Evolutionary conservation across 2,329 filamentous ascomycete species (phyloP).

Genomic region (Raffaelea albimanens): DNA sequence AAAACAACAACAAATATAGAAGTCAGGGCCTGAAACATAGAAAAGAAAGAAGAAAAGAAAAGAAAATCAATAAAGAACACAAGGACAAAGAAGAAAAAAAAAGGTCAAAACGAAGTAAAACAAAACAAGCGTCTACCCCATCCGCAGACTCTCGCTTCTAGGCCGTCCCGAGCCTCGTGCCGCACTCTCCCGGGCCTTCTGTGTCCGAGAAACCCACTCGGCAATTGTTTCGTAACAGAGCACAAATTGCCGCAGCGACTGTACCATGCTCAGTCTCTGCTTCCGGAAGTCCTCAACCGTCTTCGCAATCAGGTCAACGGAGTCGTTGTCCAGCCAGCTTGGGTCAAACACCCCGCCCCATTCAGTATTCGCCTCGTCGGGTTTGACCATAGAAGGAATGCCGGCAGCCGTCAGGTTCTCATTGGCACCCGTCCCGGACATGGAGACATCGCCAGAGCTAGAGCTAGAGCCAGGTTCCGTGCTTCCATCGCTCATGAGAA

Average conservation of each 20-base stretch:
- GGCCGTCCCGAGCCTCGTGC: constrained; percentile 4
- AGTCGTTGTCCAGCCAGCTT: constrained; percentile 60
- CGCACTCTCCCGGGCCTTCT: constrained; percentile 22
- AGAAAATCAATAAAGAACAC: constrained; percentile 1
- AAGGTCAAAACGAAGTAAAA: constrained; percentile 5
- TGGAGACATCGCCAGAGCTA: background rate
- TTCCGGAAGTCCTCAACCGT: constrained; percentile 85
- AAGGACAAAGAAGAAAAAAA: constrained; percentile 1
- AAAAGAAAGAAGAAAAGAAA: constrained; percentile 1
- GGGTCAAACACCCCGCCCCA: background rate
- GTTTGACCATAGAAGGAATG: background rate
- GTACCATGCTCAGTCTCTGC: constrained; percentile 92
- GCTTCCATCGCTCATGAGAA: too few species aligned
- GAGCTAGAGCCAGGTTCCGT: too few species aligned
- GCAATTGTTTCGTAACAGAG: constrained; percentile 92
- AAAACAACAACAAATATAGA: too few species aligned
- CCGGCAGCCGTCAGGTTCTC: too few species aligned
- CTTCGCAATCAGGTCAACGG: constrained; percentile 69
- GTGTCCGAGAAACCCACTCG: constrained; percentile 63
- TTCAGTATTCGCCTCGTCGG: background rate
- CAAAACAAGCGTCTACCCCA: constrained; percentile 13
- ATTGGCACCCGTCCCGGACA: background rate
- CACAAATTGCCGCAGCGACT: constrained; percentile 86
- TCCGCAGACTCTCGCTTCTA: constrained; percentile 12
- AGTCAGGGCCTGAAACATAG: background rate